These are phyloP conservation scores for Setomelanomma holmii DNA, from an alignment of 2,329 filamentous ascomycete species.

Conservation along the genomic window DNA sequence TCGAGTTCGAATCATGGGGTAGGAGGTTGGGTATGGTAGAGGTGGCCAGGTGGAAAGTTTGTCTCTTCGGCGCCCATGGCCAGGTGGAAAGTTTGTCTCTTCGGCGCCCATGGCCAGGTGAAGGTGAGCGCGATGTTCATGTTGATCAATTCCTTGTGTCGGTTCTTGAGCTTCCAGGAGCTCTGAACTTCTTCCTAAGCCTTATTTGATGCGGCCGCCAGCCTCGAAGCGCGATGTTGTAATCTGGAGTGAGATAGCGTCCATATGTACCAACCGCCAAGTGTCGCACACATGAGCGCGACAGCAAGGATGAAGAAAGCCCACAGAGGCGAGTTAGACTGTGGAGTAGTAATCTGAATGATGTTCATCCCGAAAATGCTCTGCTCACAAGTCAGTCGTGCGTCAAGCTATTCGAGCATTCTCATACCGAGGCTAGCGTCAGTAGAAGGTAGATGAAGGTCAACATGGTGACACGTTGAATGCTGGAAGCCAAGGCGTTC, in stretches of 20 bases:
- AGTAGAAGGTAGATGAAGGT: constrained; percentile 22
- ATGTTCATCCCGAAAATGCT: constrained; percentile 25
- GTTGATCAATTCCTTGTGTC: too few species aligned
- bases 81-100: background rate
- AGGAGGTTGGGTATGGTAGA: too few species aligned
- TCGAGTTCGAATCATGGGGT: background rate
- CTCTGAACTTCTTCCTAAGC: background rate
- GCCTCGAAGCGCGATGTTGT: background rate
- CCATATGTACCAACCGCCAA: constrained; percentile 19
- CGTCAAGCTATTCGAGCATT: background rate
- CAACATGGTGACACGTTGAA: constrained; percentile 15
- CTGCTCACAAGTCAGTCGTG: background rate
- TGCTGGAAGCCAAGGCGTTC: constrained; percentile 15
- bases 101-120: background rate
- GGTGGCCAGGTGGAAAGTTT: background rate
- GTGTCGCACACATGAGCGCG: constrained; percentile 14
- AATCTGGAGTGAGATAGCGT: background rate
- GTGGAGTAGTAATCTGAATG: constrained; percentile 14
- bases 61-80: background rate
- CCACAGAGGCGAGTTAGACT: constrained; percentile 12
- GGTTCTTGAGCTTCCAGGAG: too few species aligned
- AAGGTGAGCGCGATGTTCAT: too few species aligned
- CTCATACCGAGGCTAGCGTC: constrained; percentile 18
- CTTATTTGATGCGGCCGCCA: background rate
- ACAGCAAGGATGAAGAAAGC: constrained; percentile 13